These are phyloP conservation scores for Diaporthe caulivora DNA, from an alignment of 2,329 filamentous ascomycete species.

Conservation along the genomic window DNA sequence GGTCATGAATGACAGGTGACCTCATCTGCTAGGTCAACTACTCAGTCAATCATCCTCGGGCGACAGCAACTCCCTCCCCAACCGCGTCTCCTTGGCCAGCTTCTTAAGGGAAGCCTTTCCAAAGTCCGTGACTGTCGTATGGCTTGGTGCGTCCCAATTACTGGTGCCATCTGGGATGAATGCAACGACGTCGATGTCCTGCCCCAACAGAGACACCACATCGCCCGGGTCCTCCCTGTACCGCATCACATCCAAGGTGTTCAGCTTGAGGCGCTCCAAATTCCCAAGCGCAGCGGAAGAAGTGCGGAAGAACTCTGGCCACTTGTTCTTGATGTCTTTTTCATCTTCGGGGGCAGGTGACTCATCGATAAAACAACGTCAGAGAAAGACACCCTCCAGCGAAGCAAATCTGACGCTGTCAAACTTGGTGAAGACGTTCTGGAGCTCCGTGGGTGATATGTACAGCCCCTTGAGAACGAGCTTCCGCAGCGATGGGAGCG, in stretches of 20 bases:
- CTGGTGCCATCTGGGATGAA: neutral
- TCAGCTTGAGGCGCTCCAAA: neutral
- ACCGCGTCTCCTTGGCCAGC: neutral
- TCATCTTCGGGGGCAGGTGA: neutral
- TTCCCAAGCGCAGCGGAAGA: neutral
- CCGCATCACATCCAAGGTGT: neutral
- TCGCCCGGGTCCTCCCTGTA: neutral
- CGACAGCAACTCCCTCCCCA: neutral
- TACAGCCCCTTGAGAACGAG: neutral
- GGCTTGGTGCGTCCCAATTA: rapidly evolving
- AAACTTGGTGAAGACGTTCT: neutral
- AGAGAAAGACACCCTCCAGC: neutral
- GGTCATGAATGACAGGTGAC: no score
- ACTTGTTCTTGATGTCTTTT: neutral
- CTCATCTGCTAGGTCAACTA: no score
- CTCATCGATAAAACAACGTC: neutral
- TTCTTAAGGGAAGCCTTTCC: neutral
- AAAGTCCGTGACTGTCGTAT: neutral
- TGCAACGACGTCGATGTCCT: neutral
- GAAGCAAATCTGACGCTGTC: neutral
- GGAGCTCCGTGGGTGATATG: neutral
- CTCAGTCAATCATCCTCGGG: no score
- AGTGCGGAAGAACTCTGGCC: neutral
- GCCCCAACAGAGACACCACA: neutral
- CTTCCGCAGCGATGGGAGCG: neutral